Evolutionary conservation across 257 asterid genomes (phyloP).

Genomic region (Solanum piurae): DNA sequence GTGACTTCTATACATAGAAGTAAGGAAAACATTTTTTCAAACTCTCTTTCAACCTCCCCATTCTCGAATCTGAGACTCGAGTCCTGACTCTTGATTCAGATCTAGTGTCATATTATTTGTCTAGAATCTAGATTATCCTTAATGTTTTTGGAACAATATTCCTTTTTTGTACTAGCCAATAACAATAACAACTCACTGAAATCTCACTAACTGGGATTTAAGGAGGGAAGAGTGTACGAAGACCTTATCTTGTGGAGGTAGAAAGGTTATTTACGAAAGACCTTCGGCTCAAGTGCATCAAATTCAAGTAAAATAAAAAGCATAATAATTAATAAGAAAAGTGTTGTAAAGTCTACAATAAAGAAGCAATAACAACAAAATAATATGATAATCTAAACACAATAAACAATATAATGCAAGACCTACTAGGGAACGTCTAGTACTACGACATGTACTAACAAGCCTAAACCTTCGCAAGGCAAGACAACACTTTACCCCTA

Average conservation of each 20-base stretch:
- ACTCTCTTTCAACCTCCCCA: background rate
- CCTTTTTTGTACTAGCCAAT: background rate
- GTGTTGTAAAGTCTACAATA: background rate
- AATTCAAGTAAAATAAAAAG: background rate
- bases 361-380: no score
- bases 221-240: fast-evolving
- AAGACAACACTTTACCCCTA: background rate
- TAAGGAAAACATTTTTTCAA: background rate
- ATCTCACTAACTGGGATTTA: no score
- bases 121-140: background rate
- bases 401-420: background rate
- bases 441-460: background rate
- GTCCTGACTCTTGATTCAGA: background rate
- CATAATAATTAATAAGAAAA: background rate
- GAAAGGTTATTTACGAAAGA: background rate
- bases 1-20: background rate
- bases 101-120: background rate
- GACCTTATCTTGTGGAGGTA: background rate
- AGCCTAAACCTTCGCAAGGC: background rate
- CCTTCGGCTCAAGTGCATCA: no score
- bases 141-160: background rate
- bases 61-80: no score
- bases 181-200: background rate
- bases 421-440: background rate
- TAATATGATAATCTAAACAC: background rate